Base-by-base conservation (phyloP, 257 asterid genomes). In the Eucommia ulmoides region DNA sequence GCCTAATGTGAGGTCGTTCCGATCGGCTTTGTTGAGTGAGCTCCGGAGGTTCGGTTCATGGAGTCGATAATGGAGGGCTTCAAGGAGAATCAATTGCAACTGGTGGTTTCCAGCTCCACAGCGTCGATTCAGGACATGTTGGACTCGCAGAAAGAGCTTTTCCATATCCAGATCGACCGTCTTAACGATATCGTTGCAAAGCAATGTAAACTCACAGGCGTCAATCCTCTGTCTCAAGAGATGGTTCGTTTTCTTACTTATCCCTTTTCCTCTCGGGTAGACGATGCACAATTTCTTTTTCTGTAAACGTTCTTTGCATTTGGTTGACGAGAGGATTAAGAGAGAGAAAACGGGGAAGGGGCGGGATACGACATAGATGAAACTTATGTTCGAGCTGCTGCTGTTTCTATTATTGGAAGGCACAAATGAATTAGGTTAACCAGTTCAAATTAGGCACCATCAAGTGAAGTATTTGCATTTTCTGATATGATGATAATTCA, bases 171-270 rank as follows among this genome's bases (percentile, higher is more conserved):
- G 84, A 69, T 86, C 66, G 88, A 74, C 47, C 82, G 74, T 61
- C 94, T 91, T 55, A 75, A 81, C 41, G 63, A 76, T 57, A 72
- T 91, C 50, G 95, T 91, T 53, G 65, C 69, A 51, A 64, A 64
- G 16, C 96, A 91, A 67, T 91, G 96, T 82, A 65, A 75, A 62
- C 84, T 91, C 58, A 91, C 96, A 41, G 96, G 99, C 68, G 75
- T 79, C 68, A 91, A 91, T 63, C 99, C 99, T 51, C 89, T 91
- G 35, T 91, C 97, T 52, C 96, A 91, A 61, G 99, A 91, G 60
- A 91, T 91, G 99, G 99, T 20, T 10, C 46, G 45, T 53, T 56
- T 46, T 7, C 29, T 50, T 42, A 23, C 62, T 7, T 15, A 46
- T 19, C 24, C 3, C 0, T 10, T 16, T 41, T 25, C 45, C 20